phyloP scores from a whole-genome alignment of 2,329 filamentous ascomycete genomes.

The Colletotrichum karsti region DNA sequence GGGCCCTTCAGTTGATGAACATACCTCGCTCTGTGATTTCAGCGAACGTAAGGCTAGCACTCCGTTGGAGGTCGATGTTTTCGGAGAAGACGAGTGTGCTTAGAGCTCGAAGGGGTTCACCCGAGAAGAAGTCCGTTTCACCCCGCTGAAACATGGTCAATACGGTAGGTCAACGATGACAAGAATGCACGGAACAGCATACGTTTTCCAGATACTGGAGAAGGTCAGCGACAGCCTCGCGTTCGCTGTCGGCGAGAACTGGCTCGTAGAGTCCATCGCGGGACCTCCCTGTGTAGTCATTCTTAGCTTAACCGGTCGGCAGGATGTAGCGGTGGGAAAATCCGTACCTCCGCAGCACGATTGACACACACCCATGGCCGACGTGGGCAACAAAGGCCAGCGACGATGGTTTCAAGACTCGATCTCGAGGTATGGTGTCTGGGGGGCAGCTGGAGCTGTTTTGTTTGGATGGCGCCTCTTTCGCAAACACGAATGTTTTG shows the following conservation, averaged over 20 bases:
- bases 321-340: neutral
- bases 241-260: constrained; percentile 92
- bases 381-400: constrained; percentile 21
- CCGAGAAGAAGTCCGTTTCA: constrained; percentile 98
- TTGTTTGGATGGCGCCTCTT: constrained; percentile 23
- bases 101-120: constrained; percentile 90
- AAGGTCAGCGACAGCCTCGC: constrained; percentile 95
- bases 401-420: constrained; percentile 15
- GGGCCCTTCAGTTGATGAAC: constrained; percentile 34
- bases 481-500: constrained; percentile 21
- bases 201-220: constrained; percentile 97
- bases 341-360: constrained; percentile 67
- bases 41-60: constrained; percentile 96
- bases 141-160: constrained; percentile 71
- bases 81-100: constrained; percentile 98
- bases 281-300: constrained; percentile 66
- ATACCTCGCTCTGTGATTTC: constrained; percentile 98
- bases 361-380: constrained; percentile 68
- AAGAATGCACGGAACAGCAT: constrained; percentile 42
- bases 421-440: neutral
- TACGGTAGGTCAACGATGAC: neutral
- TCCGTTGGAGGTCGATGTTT: constrained; percentile 97
- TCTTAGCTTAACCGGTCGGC: constrained; percentile 11
- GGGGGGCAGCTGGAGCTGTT: constrained; percentile 19
- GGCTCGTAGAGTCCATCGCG: constrained; percentile 86